These are phyloP conservation scores for Aspergillus steynii DNA, from an alignment of 495 filamentous ascomycete genomes.

Conservation along the genomic window DNA sequence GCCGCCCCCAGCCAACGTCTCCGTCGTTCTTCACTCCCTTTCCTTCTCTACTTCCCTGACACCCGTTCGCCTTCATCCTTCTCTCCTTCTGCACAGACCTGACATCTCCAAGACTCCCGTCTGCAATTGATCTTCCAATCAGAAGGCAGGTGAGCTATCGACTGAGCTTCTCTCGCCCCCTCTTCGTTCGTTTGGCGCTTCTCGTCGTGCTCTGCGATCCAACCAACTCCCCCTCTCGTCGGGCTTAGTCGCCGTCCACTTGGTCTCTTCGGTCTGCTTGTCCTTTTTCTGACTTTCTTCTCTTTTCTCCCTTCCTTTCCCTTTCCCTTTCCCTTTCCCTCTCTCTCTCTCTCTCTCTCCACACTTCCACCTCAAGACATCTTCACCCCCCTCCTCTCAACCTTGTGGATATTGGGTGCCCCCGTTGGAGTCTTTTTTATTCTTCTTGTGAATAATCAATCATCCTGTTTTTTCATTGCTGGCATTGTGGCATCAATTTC, in stretches of 20 bases:
- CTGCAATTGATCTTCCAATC: not conserved
- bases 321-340: constrained; percentile 6
- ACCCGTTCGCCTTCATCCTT: not conserved
- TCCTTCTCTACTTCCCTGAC: constrained; percentile 5
- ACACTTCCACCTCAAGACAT: not conserved
- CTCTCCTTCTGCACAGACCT: not conserved
- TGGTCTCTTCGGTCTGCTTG: not conserved
- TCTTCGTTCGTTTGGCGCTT: not conserved
- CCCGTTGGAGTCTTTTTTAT: not conserved
- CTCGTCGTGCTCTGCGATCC: not conserved
- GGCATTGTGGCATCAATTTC: not conserved
- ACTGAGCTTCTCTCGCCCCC: not conserved
- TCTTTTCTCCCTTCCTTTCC: constrained; percentile 2
- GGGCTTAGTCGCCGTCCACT: not conserved
- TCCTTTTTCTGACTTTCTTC: not conserved
- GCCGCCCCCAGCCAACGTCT: not conserved
- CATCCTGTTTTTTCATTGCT: constrained; percentile 2
- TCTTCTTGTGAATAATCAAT: constrained; percentile 3
- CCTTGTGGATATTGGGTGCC: not conserved
- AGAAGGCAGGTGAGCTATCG: not conserved
- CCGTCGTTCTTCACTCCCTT: constrained; percentile 5
- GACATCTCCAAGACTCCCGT: not conserved
- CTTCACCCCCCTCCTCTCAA: not conserved
- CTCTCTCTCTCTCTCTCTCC: constrained; percentile 13
- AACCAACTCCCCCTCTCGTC: not conserved